Evolutionary conservation across 1,284 basidiomycete species (phyloP), one percentile per base, ranked within the genome.

Genomic region (Ustilago trichophora): DNA sequence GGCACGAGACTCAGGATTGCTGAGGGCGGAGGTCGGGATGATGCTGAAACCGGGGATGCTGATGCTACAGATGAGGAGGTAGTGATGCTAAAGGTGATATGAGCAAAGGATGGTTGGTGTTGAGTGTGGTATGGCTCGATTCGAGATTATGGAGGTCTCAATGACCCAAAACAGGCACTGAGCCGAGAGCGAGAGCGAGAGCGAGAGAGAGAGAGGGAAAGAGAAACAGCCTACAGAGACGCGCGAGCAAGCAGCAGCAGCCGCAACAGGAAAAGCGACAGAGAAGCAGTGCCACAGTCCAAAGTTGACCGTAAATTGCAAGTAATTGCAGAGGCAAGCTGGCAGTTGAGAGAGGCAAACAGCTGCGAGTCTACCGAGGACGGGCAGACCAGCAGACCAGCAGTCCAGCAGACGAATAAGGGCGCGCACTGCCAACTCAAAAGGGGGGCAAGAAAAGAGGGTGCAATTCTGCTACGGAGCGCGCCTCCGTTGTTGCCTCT

Each of bases 121-220:
- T 36, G 12, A 34, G 32, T 16, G 27, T 29, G 27, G n/a, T n/a
- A n/a, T 37, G 19, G 35, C n/a, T 37, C 19, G 24, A 25, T 25
- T 24, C 37, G 22, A 38, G 21, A 38, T 25, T 42, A 42, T 42
- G 12, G 31, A 22, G 19, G 27, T 15, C 9, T 13, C 42, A 32
- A 16, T 19, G 18, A 18, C 45, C 32, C 35, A 32, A 37, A 48
- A 48, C 46, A 48, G 27, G 35, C 35, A 48, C 21, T 21, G 10
- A n/a, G 16, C 27, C 27, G 27, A 43, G 41, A 32, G 41, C 15
- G 25, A 16, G 26, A 31, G 21, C 4, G 18, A 25, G 31, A 34
- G 9, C 10, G 29, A 44, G 42, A 44, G 31, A 9, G 27, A n/a
- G n/a, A 16, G 10, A 21, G 41, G 9, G 31, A 22, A 29, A 32